phyloP scores from a whole-genome alignment of 2,329 filamentous ascomycete genomes.

The Fusarium pseudoanthophilum region DNA sequence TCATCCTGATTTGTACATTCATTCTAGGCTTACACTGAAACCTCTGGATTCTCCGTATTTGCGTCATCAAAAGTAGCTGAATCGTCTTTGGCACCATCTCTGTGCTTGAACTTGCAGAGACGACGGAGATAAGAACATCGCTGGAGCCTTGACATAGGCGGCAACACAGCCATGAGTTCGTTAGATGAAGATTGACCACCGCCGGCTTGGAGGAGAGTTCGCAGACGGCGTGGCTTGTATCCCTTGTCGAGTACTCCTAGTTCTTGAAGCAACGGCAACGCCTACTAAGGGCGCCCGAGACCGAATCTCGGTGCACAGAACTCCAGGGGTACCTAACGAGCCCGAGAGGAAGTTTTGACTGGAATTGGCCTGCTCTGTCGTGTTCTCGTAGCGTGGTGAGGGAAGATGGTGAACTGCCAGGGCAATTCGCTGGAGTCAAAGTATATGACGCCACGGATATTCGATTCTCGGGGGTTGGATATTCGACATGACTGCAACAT shows the following conservation, averaged over 20 bases:
- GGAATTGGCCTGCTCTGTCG: neutral
- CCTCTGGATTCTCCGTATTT: neutral
- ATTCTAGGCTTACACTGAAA: neutral
- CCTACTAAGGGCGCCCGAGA: neutral
- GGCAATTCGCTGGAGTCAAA: neutral
- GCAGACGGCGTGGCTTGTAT: neutral
- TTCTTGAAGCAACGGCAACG: neutral
- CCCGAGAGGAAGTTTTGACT: neutral
- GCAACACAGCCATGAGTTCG: no score
- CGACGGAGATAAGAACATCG: neutral
- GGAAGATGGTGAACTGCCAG: neutral
- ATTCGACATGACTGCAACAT: neutral
- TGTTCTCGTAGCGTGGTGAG: accelerated
- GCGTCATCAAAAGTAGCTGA: neutral
- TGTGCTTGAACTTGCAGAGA: neutral
- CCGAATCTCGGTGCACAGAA: no score
- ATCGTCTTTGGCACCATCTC: no score
- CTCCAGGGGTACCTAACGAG: neutral
- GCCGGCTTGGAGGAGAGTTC: neutral
- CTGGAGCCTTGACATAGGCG: neutral
- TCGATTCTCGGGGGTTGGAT: neutral
- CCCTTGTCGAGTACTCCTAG: neutral
- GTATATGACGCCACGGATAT: neutral
- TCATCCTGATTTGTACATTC: neutral
- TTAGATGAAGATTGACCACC: neutral